phyloP scores from a whole-genome alignment of 2,329 filamentous ascomycete genomes.

The Ophiocordyceps sinensis region DNA sequence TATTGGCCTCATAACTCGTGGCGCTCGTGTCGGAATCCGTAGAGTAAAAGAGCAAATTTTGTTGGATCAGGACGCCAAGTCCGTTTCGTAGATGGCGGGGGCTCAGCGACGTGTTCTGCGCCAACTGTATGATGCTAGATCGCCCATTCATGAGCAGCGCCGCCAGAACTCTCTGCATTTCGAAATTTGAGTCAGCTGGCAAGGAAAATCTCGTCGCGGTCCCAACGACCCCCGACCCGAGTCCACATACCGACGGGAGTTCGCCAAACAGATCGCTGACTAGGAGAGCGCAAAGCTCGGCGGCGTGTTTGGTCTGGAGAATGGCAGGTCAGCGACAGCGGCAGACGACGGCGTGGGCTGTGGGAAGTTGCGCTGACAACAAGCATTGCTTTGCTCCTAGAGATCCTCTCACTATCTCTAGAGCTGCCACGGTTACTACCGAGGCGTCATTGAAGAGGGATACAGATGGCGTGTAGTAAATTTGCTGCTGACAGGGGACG shows the following conservation, averaged over 20 bases:
- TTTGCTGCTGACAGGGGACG: no score
- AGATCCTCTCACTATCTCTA: constrained; percentile 68
- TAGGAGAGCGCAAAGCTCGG: constrained; percentile 81
- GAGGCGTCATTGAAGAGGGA: constrained; percentile 38
- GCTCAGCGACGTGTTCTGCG: constrained; percentile 56
- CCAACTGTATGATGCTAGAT: constrained; percentile 54
- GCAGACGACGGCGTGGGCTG: constrained; percentile 5
- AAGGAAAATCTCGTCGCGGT: background rate
- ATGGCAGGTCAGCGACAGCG: constrained; percentile 9
- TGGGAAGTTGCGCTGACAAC: constrained; percentile 28
- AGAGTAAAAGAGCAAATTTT: constrained; percentile 69
- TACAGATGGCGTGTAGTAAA: background rate
- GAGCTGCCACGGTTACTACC: constrained; percentile 60
- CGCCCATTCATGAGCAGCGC: constrained; percentile 67
- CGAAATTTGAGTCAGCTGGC: constrained; percentile 10
- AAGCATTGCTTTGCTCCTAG: constrained; percentile 52
- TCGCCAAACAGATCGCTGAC: constrained; percentile 85
- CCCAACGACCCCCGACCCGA: background rate
- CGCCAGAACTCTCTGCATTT: constrained; percentile 63
- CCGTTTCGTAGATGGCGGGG: constrained; percentile 67
- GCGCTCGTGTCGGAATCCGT: constrained; percentile 45
- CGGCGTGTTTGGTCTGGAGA: constrained; percentile 53
- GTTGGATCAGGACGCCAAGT: constrained; percentile 72
- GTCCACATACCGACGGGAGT: constrained; percentile 60
- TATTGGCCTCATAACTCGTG: constrained; percentile 75